Conservation (phyloP, 495 filamentous ascomycete genomes). For the Staphylotrichum tortipilum region DNA sequence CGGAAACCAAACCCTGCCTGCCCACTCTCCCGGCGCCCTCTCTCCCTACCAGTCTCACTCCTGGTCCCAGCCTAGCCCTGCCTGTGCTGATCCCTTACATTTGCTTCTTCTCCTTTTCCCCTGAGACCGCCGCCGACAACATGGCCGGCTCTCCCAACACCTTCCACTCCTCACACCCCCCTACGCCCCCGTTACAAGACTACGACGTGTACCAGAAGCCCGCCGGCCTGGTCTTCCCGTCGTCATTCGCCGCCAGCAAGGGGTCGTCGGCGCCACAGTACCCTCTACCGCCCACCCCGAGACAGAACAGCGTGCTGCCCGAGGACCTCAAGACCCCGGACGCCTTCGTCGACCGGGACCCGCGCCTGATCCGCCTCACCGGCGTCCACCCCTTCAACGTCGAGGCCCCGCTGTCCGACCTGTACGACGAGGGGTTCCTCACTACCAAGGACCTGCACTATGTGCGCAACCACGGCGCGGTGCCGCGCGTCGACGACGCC, state of each 20-base stretch:
- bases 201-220: constrained; percentile 10
- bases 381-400: constrained; percentile 93
- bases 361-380: constrained; percentile 78
- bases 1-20: not conserved
- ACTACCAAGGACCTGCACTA: constrained; percentile 91
- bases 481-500: constrained; percentile 66
- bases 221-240: not conserved
- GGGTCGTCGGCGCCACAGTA: constrained; percentile 19
- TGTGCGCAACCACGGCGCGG: constrained; percentile 89
- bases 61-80: no score
- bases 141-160: not conserved
- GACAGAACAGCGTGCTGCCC: constrained; percentile 53
- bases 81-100: no score
- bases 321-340: constrained; percentile 80
- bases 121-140: no score
- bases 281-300: constrained; percentile 66
- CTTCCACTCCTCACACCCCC: not conserved
- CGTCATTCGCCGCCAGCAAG: not conserved
- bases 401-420: constrained; percentile 70
- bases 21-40: no score
- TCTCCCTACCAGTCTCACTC: no score
- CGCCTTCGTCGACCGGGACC: constrained; percentile 75
- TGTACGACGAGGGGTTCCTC: constrained; percentile 83
- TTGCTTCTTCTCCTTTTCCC: no score
- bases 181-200: constrained; percentile 4